Evolutionary conservation across 169 alveolate species (phyloP).

Genomic region (Cryptosporidium andersoni): DNA sequence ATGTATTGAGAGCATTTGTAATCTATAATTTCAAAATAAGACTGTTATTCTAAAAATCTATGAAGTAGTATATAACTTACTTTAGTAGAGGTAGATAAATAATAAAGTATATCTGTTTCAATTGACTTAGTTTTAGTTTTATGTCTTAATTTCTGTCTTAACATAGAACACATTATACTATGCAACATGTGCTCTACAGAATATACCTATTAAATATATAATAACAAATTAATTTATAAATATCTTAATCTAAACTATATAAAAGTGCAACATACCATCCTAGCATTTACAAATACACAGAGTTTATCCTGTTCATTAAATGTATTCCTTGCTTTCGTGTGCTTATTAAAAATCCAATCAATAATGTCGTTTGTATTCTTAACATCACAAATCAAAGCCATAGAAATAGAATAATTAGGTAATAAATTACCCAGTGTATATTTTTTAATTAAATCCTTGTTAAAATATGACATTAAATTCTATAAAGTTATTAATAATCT

Average conservation of each 20-base stretch:
- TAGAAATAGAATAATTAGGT: constrained; percentile 14
- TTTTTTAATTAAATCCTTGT: neutral
- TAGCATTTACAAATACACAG: constrained; percentile 38
- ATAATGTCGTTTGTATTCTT: constrained; percentile 9
- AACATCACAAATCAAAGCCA: constrained; percentile 34
- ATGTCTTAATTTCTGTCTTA: constrained; percentile 6
- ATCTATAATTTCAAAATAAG: constrained; percentile 12
- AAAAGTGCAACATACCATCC: constrained; percentile 18
- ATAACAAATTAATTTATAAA: neutral
- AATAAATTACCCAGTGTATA: constrained; percentile 3
- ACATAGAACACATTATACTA: constrained; percentile 26
- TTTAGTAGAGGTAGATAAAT: constrained; percentile 69
- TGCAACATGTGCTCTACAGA: constrained; percentile 39
- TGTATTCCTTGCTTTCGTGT: neutral
- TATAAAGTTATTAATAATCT: too few species aligned
- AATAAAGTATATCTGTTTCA: constrained; percentile 53
- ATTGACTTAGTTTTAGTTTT: constrained; percentile 40
- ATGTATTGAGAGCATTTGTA: constrained; percentile 18
- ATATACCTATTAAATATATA: constrained; percentile 16
- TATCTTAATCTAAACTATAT: neutral
- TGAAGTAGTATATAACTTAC: constrained; percentile 4
- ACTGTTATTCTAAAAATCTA: neutral
- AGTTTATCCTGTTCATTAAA: neutral
- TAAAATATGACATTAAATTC: too few species aligned
- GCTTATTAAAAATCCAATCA: neutral